These are phyloP conservation scores for Mycosphaerella arachidis DNA, from an alignment of 2,329 filamentous ascomycete species.

Conservation along the genomic window DNA sequence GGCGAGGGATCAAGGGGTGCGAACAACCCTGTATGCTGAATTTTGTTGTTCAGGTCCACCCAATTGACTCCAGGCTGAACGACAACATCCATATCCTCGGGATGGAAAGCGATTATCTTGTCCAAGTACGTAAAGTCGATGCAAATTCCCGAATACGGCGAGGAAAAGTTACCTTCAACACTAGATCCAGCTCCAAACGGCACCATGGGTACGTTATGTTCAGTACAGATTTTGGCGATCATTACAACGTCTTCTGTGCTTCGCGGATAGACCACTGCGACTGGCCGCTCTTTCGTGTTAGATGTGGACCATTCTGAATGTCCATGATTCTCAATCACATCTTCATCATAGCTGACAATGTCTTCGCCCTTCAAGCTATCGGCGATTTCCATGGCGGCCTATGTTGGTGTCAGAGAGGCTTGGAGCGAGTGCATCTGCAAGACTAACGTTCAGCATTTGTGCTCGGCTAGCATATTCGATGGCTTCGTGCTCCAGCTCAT, in stretches of 20 bases:
- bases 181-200: conserved; percentile 20
- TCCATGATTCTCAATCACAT: conserved; percentile 22
- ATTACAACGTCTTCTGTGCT: conserved; percentile 15
- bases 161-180: conserved; percentile 83
- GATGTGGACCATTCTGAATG: conserved; percentile 21
- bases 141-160: conserved; percentile 79
- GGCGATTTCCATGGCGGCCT: conserved; percentile 18
- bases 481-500: not conserved
- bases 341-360: conserved; percentile 18
- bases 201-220: conserved; percentile 17
- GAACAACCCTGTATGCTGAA: conserved; percentile 72
- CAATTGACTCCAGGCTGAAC: conserved; percentile 90
- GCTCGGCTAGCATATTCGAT: conserved; percentile 12
- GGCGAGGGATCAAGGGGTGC: conserved; percentile 86
- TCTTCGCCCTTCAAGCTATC: conserved; percentile 10
- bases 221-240: conserved; percentile 15
- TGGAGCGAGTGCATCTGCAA: not conserved
- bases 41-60: conserved; percentile 78
- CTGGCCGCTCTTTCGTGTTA: conserved; percentile 16
- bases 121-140: conserved; percentile 91
- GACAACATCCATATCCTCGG: conserved; percentile 86
- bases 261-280: conserved; percentile 19
- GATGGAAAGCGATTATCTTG: conserved; percentile 70
- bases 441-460: conserved; percentile 17
- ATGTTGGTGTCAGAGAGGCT: not conserved